A percentile compares a stretch with the other conserved stretches of the same genome.
Conservation (phyloP, 768 basidiomycete genomes). For the Auricularia cornea region DNA sequence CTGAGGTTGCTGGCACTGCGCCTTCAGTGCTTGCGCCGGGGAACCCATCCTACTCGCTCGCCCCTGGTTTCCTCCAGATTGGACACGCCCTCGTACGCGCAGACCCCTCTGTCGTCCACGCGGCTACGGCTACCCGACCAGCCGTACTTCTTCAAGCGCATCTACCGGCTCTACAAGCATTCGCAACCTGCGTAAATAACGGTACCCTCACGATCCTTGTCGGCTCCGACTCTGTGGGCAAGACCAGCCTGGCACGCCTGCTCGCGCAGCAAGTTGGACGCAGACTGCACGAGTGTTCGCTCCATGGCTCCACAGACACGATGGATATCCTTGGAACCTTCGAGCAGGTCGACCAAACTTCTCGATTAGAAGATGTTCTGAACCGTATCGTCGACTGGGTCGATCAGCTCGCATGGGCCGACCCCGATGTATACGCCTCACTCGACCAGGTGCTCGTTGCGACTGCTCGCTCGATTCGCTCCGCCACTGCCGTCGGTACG, state of each 20-base stretch:
- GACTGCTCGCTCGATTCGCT: no score
- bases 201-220: constrained; percentile 88
- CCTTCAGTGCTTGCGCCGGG: constrained; percentile 28
- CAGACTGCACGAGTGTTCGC: constrained; percentile 56
- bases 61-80: constrained; percentile 40
- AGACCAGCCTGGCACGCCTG: constrained; percentile 62
- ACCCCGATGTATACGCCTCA: background rate
- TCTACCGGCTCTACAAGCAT: constrained; percentile 58
- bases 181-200: constrained; percentile 63
- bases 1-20: constrained; percentile 25
- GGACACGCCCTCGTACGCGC: constrained; percentile 35
- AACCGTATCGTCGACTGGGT: background rate
- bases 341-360: constrained; percentile 66
- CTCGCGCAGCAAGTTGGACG: constrained; percentile 67
- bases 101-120: constrained; percentile 32
- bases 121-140: constrained; percentile 28
- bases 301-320: constrained; percentile 86
- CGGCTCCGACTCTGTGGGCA: constrained; percentile 66
- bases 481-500: no score
- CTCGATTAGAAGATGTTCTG: background rate
- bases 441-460: no score
- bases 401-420: background rate
- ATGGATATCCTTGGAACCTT: constrained; percentile 93
- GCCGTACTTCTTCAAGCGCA: constrained; percentile 53
- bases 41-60: constrained; percentile 22